A percentile compares a stretch with the other conserved stretches of the same genome.
phyloP scores from a whole-genome alignment of 2,329 filamentous ascomycete species.

The Gliomastix tumulicola region DNA sequence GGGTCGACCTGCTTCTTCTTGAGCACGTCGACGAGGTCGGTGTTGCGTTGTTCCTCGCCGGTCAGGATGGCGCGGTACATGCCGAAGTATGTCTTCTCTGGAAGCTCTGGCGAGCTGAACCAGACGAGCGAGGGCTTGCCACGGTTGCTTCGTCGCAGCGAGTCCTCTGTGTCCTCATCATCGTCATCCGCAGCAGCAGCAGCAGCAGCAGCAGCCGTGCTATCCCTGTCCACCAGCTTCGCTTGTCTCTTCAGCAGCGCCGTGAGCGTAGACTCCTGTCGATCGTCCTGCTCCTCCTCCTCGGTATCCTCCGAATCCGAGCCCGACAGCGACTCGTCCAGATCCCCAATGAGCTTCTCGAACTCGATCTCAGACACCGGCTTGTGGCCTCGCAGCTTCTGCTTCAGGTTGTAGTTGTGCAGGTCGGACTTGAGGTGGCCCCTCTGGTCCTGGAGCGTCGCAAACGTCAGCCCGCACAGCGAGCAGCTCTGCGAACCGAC shows the following conservation, averaged over 20 bases:
- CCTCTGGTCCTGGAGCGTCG: conserved; percentile 71
- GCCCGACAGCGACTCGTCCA: conserved; percentile 90
- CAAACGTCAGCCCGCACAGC: conserved; percentile 68
- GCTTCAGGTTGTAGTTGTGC: conserved; percentile 91
- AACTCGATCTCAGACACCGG: conserved; percentile 78
- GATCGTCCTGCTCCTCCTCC: conserved; percentile 62
- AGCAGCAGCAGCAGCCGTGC: no score
- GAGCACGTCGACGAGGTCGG: conserved; percentile 59
- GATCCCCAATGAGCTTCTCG: conserved; percentile 72
- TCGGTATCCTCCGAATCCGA: conserved; percentile 70
- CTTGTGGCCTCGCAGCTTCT: conserved; percentile 68
- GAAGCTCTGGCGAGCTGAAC: conserved; percentile 72
- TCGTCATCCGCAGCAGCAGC: conserved; percentile 36
- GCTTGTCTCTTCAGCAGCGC: conserved; percentile 79
- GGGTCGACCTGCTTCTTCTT: conserved; percentile 71
- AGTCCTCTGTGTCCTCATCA: conserved; percentile 19
- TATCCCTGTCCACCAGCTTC: conserved; percentile 51
- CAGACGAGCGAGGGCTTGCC: conserved; percentile 75
- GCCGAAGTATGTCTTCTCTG: conserved; percentile 73
- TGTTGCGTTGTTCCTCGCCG: conserved; percentile 56
- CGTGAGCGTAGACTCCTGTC: conserved; percentile 64
- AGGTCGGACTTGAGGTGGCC: conserved; percentile 84
- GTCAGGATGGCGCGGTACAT: conserved; percentile 81
- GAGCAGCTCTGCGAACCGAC: conserved; percentile 70
- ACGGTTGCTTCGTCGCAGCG: conserved; percentile 14